Conservation (phyloP, 192 early-diverging fungal genomes). For the Spizellomyces punctatus region DNA sequence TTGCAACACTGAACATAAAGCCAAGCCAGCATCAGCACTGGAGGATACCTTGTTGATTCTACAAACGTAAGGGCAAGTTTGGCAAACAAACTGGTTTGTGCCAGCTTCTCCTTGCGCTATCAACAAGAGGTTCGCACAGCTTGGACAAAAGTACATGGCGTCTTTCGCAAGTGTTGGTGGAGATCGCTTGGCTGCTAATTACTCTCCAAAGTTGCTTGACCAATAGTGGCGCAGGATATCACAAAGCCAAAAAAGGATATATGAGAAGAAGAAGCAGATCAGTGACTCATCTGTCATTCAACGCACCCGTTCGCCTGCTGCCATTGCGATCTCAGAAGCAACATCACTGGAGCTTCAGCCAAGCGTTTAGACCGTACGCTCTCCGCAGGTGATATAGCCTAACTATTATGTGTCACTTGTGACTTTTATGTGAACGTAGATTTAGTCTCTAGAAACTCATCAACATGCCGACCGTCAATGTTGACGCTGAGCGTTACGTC, state of each 20-base stretch:
- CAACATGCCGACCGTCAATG: constrained; percentile 92
- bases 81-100: constrained; percentile 72
- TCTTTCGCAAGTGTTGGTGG: neutral
- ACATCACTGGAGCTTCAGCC: no score
- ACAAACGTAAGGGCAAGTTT: constrained; percentile 87
- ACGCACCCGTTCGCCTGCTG: neutral
- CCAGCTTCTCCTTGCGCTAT: constrained; percentile 58
- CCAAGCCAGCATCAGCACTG: neutral
- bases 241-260: no score
- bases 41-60: constrained; percentile 57
- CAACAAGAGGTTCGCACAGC: constrained; percentile 83
- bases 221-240: neutral
- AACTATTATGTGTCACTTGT: no score
- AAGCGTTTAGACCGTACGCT: no score
- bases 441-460: no score
- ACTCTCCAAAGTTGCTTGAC: neutral
- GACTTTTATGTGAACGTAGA: no score
- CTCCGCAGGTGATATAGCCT: no score
- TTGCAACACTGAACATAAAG: neutral
- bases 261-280: no score
- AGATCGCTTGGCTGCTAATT: neutral
- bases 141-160: constrained; percentile 86
- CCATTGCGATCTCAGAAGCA: no score
- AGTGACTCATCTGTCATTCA: neutral
- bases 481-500: constrained; percentile 82